Conservation (phyloP, 352 stramenopile species). For the Globisporangium irregulare region DNA sequence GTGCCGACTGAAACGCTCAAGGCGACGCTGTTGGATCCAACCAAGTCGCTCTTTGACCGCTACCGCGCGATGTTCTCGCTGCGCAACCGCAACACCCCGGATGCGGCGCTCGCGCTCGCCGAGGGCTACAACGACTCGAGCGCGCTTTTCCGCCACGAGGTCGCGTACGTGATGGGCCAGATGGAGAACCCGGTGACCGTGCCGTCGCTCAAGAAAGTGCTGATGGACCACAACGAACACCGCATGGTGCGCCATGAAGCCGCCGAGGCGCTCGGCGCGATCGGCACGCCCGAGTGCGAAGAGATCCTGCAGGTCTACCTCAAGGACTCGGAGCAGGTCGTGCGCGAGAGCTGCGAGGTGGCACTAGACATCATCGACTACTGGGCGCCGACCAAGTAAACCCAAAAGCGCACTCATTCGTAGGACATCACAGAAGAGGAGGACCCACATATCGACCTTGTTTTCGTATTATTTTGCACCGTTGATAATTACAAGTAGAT, state of each 20-base stretch:
- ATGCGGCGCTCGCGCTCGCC: conserved; percentile 77
- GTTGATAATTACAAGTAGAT: conserved; percentile 6
- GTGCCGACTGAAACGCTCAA: conserved; percentile 81
- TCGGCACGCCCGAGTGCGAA: conserved; percentile 92
- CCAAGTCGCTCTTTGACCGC: conserved; percentile 86
- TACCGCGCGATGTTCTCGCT: conserved; percentile 99
- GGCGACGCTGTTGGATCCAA: conserved; percentile 82
- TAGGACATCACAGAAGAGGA: background rate
- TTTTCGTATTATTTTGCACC: conserved; percentile 10
- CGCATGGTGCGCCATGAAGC: conserved; percentile 98
- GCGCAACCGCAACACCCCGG: conserved; percentile 93
- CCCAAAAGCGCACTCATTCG: background rate
- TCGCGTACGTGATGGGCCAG: conserved; percentile 94
- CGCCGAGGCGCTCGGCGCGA: conserved; percentile 95
- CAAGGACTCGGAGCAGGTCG: conserved; percentile 80
- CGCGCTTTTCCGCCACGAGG: conserved; percentile 88
- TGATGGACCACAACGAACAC: conserved; percentile 91
- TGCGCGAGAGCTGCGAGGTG: conserved; percentile 95
- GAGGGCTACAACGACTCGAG: conserved; percentile 75
- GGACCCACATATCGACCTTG: background rate
- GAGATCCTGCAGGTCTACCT: conserved; percentile 79
- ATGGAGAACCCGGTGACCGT: conserved; percentile 88
- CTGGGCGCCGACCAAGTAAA: conserved; percentile 73
- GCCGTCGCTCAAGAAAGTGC: conserved; percentile 85
- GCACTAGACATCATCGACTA: conserved; percentile 98